Evolutionary conservation across 305 asterid genomes (phyloP), one percentile per base, ranked within the genome.

Genomic region (Solanum hybrid): DNA sequence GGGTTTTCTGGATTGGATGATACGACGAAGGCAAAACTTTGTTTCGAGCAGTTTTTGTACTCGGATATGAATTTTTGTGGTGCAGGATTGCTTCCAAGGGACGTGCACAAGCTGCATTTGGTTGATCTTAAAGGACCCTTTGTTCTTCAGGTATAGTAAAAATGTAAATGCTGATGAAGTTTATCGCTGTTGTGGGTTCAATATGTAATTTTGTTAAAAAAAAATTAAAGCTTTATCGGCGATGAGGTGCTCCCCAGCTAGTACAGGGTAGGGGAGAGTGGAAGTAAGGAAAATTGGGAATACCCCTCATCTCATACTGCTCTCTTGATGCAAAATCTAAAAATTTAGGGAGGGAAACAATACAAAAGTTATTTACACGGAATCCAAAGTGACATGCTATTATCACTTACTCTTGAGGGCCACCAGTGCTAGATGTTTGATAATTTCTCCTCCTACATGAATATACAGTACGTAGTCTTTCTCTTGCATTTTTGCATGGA

Each of bases 41-140:
- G 99, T 91, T 96, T 96, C n/a, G 91, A 90, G 91, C 98, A 95
- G 88, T 93, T 97, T 88, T 79, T 97, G 91, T 81, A 51, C 71
- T 94, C 99, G 89, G 99, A 97, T 91, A 92, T 97, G 98, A 97
- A 95, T 82, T 91, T 26, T 51, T 95, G 94, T 35, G 98, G 99
- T 19, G 95, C 95, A 0, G 98, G 98, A 51, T 92, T 90, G 89
- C 99, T 97, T 89, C 99, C 99, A 22, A 91, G 89, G 17, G 91
- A 94, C 51, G 96, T 96, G 32, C 93, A 93, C 71, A 80, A 86
- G 72, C 84, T 94, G 93, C 95, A 95, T 93, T 89, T 90, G 90
- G 95, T 94, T 92, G 96, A 95, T 91, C 95, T 96, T 73, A 91
- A 95, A 90, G 99, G 99, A 5, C 99, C 99, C 78, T 97, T 94